Evolutionary conservation across 495 filamentous ascomycete genomes (phyloP).

Genomic region (Cenococcum geophilum): DNA sequence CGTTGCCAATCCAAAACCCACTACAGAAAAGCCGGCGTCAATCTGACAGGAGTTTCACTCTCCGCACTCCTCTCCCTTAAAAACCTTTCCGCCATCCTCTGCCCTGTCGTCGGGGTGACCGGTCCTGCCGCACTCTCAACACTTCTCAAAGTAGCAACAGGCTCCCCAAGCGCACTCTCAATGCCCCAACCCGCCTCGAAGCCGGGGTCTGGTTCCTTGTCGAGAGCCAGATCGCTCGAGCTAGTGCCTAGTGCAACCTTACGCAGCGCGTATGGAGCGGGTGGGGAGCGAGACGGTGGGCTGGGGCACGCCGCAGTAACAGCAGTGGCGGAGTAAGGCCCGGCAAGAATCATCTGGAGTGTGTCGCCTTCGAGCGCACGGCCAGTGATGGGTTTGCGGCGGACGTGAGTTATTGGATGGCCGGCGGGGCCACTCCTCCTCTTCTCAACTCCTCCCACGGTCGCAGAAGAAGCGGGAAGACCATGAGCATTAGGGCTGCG

Average conservation of each 20-base stretch:
- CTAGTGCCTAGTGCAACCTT: conserved; percentile 4
- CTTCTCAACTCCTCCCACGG: not conserved
- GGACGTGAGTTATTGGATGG: conserved; percentile 3
- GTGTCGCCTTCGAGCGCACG: conserved; percentile 18
- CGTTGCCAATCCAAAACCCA: too few relatives aligned
- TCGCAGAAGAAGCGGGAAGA: not conserved
- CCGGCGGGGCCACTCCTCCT: not conserved
- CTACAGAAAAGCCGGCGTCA: not conserved
- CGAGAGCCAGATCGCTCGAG: conserved; percentile 17
- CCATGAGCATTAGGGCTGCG: not conserved
- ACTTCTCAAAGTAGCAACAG: not conserved
- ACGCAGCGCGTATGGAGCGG: not conserved
- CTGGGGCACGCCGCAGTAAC: not conserved
- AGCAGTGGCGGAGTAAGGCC: conserved; percentile 7
- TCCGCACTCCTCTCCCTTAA: conserved; percentile 27
- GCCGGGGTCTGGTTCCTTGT: conserved; percentile 23
- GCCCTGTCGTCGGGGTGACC: conserved; percentile 29
- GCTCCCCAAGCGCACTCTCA: not conserved
- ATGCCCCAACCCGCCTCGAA: not conserved
- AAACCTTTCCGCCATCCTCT: conserved; percentile 33
- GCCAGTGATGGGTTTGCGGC: conserved; percentile 10
- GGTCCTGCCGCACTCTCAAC: conserved; percentile 1
- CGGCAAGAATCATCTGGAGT: conserved; percentile 15
- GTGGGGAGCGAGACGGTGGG: too few relatives aligned
- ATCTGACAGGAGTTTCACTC: conserved; percentile 1